Percentiles rank a stretch among this genome's conserved stretches.
Evolutionary conservation across 345 rosid genomes (phyloP).

Genomic region (Linum tenue): DNA sequence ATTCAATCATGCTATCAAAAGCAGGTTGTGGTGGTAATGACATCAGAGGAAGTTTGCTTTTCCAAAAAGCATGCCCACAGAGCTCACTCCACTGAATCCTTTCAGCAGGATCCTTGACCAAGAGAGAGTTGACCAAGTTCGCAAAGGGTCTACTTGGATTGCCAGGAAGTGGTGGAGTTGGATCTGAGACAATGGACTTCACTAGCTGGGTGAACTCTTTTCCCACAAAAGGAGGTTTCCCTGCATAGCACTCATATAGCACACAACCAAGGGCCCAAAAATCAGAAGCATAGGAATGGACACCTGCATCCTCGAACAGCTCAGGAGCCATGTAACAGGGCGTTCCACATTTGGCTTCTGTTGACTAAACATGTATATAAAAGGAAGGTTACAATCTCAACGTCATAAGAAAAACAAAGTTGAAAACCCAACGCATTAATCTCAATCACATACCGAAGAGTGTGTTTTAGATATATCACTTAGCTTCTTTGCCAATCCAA

Average conservation of each 20-base stretch:
- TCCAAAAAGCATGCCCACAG: slow-evolving; percentile 88
- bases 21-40: slow-evolving; percentile 83
- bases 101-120: slow-evolving; percentile 88
- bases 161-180: slow-evolving; percentile 84
- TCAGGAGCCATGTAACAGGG: slow-evolving; percentile 99
- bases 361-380: slow-evolving; percentile 31
- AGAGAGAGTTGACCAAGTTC: slow-evolving; percentile 72
- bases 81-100: slow-evolving; percentile 86
- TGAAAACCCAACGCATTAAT: not conserved
- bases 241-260: slow-evolving; percentile 82
- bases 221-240: slow-evolving; percentile 82
- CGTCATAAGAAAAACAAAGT: not conserved
- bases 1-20: slow-evolving; percentile 68
- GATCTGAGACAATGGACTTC: slow-evolving; percentile 78
- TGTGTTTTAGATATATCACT: slow-evolving; percentile 63
- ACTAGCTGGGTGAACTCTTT: slow-evolving; percentile 87
- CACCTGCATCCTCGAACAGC: slow-evolving; percentile 92
- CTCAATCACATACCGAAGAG: slow-evolving; percentile 51
- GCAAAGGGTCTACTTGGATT: slow-evolving; percentile 71
- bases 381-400: slow-evolving; percentile 4
- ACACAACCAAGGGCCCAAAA: slow-evolving; percentile 99
- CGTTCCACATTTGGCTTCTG: slow-evolving; percentile 93
- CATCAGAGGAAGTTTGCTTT: slow-evolving; percentile 36
- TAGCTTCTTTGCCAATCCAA: slow-evolving; percentile 83
- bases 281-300: slow-evolving; percentile 97